Base-by-base conservation (phyloP, 2,329 filamentous ascomycete genomes). In the Phialemoniopsis sp. region DNA sequence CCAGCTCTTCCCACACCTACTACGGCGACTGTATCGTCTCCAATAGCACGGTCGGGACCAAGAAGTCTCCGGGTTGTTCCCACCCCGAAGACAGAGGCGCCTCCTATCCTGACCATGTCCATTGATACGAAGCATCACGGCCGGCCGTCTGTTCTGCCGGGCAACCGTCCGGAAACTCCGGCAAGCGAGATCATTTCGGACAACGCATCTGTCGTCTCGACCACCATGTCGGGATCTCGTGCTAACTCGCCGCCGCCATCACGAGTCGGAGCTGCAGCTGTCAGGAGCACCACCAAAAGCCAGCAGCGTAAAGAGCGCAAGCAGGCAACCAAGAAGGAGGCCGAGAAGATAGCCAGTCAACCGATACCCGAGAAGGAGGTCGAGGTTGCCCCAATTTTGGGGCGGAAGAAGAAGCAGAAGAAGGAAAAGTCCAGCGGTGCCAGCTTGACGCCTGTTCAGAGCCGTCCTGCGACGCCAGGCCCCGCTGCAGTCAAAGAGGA, bases 321-420 rank as follows among this genome's bases (percentile, higher is more conserved):
- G 56, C 82, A 85, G 46, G 76, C 73, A 14, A 67, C 78, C 43
- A 85, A 81, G 52, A 79, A 82, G 51, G 81, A 85, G 40, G 73
- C 72, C 3, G 72, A 70, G 14, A 58, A 71, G 28, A 72, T 81
- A 43, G 64, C 62, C 4, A 76, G 46, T 14, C 50, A 78, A 45
- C 50, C 64, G 1, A 52, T 75, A 36, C 52, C 64, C 13, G 80
- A 82, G 42, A 59, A 49, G 6, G 69, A 77, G 37, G 63, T 66
- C 13, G 74, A 79, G 47, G 75, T 78, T 48, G 87, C 80, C 8
- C 87, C 88, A 0, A 85, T 94, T 31, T 59, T 89, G 36, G 85
- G 85, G 28, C 78, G 87, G 38, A 89, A 89, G 70, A 91, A 89
- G 70, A 93, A 91, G 65, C 79, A 87, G 57, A 89, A 87, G 70